Evolutionary conservation across 495 filamentous ascomycete genomes (phyloP), one percentile per base, ranked within the genome.

Genomic region (Lindgomyces ingoldianus): DNA sequence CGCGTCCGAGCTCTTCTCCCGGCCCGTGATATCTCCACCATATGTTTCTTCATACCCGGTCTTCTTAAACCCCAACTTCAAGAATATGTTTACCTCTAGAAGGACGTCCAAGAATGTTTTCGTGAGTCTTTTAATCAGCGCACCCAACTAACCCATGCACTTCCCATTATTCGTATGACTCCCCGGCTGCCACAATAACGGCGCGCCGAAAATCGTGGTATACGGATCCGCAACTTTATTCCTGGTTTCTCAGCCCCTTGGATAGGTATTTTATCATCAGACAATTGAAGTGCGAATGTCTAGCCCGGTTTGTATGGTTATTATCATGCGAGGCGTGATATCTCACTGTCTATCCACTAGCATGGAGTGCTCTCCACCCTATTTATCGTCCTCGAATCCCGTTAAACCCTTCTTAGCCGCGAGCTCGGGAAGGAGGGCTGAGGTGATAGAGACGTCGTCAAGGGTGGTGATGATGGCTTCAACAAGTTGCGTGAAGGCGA

Each of bases 111-210:
- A 36, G 24, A 4, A 25, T 19, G 9, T 1, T 6, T 53, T 53
- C 22, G 62, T 59, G 3, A 59, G 9, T 3, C 62, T 44, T 24
- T 65, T 54, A 29, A 65, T 59, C 10, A 65, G 54, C 1, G 53
- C 62, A 22, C 54, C 62, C 4, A 65, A 21, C 62, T 54, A 65
- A 22, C 59, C 62, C 19, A 65, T 45, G 19, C 62, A 53, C 39
- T 65, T 53, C 6, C 54, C 62, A 49, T 65, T 59, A 22, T 59
- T 59, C 25, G 62, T 59, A 33, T 65, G 53, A 2, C 46, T 59
- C n/a, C 62, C 62, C 36, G 62, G 62, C 47, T 65, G 62, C 62
- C 62, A 65, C 3, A 58, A 11, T 3, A 65, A 33, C 22, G 62
- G 62, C 1, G 62, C 49, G 14, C 59, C 62, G 22, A 65, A 47